A percentile compares a stretch with the other conserved stretches of the same genome.
Conservation (phyloP, 2,329 filamentous ascomycete genomes). For the Alternaria brassicicola region DNA sequence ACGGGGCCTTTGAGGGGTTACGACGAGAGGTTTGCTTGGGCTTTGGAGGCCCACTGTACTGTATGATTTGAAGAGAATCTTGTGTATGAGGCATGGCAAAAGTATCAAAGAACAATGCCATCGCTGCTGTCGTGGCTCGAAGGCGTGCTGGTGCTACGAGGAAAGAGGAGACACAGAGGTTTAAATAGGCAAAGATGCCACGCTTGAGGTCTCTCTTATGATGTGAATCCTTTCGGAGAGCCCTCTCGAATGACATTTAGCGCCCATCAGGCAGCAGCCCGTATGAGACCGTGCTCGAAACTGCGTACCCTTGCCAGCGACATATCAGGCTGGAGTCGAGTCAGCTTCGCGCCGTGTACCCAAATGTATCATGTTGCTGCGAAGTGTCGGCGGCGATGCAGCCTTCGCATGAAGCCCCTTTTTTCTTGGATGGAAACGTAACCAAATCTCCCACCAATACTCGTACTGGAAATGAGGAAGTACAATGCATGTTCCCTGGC, state of each 20-base stretch:
- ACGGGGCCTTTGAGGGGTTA: slow-evolving; percentile 7
- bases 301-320: slow-evolving; percentile 4
- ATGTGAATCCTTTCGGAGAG: slow-evolving; percentile 9
- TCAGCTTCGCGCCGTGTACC: slow-evolving; percentile 10
- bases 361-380: slow-evolving; percentile 1
- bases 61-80: slow-evolving; percentile 11
- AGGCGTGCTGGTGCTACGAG: slow-evolving; percentile 4
- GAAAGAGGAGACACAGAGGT: slow-evolving; percentile 11
- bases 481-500: slow-evolving; percentile 10
- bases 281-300: slow-evolving; percentile 11
- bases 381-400: slow-evolving; percentile 10
- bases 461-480: slow-evolving; percentile 7
- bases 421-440: slow-evolving; percentile 4
- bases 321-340: slow-evolving; percentile 8
- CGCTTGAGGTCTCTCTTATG: slow-evolving; percentile 6
- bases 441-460: slow-evolving; percentile 7
- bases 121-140: slow-evolving; percentile 13
- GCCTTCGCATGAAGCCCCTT: slow-evolving; percentile 18
- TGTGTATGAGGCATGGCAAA: slow-evolving; percentile 2
- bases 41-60: slow-evolving; percentile 14
- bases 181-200: slow-evolving; percentile 20
- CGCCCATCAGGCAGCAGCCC: slow-evolving; percentile 7
- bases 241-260: slow-evolving; percentile 6
- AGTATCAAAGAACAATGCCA: slow-evolving; percentile 11
- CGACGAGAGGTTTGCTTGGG: slow-evolving; percentile 12